Conservation (phyloP, 345 rosid genomes). For the Acer yangbiense region DNA sequence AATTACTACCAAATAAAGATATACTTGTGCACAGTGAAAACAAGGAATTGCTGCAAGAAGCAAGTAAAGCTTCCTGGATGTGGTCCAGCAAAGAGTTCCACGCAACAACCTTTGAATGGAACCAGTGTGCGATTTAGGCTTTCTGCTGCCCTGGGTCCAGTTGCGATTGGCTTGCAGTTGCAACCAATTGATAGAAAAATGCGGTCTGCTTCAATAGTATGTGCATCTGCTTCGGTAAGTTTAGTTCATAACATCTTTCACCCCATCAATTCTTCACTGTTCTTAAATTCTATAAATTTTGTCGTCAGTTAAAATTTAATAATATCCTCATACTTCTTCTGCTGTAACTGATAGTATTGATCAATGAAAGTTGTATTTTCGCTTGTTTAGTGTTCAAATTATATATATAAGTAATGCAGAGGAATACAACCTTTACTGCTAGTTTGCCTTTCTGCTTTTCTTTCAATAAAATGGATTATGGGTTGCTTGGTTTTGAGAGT, state of each 20-base stretch:
- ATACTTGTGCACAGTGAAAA: slow-evolving; percentile 7
- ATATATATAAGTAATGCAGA: not conserved
- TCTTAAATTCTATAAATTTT: not conserved
- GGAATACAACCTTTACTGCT: not conserved
- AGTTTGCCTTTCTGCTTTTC: not conserved
- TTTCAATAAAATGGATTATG: not conserved
- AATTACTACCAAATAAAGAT: not conserved
- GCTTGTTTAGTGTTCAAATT: not conserved
- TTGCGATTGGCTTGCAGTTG: slow-evolving; percentile 29
- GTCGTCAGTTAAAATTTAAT: too few relatives aligned
- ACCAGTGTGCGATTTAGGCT: slow-evolving; percentile 17
- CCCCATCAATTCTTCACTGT: not conserved
- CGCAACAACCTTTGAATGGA: slow-evolving; percentile 21
- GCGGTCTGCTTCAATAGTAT: slow-evolving; percentile 35
- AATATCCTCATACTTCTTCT: not conserved
- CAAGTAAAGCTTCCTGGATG: slow-evolving; percentile 19
- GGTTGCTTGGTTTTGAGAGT: not conserved
- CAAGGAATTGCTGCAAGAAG: slow-evolving; percentile 11
- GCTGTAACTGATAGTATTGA: not conserved
- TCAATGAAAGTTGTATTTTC: not conserved
- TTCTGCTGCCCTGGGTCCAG: slow-evolving; percentile 18
- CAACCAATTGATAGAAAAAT: slow-evolving; percentile 17
- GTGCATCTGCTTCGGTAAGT: slow-evolving; percentile 46
- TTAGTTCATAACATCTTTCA: not conserved
- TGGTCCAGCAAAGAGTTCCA: slow-evolving; percentile 22